Conservation (phyloP, 2,329 filamentous ascomycete species). For the Lithohypha guttulata region DNA sequence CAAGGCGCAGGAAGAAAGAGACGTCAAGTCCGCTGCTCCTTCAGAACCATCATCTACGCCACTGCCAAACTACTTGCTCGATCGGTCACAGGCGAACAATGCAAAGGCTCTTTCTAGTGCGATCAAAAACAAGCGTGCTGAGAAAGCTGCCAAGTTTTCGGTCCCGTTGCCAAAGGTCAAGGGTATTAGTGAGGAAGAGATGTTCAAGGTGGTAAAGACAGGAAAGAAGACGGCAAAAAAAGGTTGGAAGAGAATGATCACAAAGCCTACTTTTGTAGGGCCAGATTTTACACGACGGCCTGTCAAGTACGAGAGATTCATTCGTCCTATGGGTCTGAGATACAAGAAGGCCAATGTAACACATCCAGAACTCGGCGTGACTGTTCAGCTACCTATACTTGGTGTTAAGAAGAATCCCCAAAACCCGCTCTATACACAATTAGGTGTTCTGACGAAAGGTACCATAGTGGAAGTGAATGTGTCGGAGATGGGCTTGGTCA, state of each 20-base stretch:
- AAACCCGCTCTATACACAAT: slow-evolving; percentile 81
- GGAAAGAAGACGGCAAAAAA: slow-evolving; percentile 89
- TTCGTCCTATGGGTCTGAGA: slow-evolving; percentile 63
- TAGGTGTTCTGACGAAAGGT: slow-evolving; percentile 80
- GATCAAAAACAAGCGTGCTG: slow-evolving; percentile 90
- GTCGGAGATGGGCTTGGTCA: slow-evolving; percentile 79
- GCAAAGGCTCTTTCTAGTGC: slow-evolving; percentile 68
- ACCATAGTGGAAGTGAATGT: slow-evolving; percentile 88
- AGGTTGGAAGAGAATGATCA: slow-evolving; percentile 55
- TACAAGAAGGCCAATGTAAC: slow-evolving; percentile 70
- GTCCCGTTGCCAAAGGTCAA: slow-evolving; percentile 91
- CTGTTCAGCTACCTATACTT: slow-evolving; percentile 74
- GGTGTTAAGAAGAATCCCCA: slow-evolving; percentile 77
- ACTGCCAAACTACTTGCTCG: slow-evolving; percentile 84
- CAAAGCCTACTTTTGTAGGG: slow-evolving; percentile 81
- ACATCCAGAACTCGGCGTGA: slow-evolving; percentile 72
- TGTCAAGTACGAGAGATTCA: slow-evolving; percentile 65
- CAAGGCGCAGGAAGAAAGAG: slow-evolving; percentile 89
- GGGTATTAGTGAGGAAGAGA: slow-evolving; percentile 89
- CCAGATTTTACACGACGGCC: slow-evolving; percentile 80
- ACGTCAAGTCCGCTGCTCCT: slow-evolving; percentile 74
- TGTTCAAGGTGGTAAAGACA: slow-evolving; percentile 94
- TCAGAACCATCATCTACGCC: slow-evolving; percentile 71
- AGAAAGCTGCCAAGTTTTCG: slow-evolving; percentile 86
- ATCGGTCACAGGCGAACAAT: slow-evolving; percentile 59